These are phyloP conservation scores for Malassezia sympodialis DNA, from an alignment of 1,284 basidiomycete genomes.

Conservation along the genomic window DNA sequence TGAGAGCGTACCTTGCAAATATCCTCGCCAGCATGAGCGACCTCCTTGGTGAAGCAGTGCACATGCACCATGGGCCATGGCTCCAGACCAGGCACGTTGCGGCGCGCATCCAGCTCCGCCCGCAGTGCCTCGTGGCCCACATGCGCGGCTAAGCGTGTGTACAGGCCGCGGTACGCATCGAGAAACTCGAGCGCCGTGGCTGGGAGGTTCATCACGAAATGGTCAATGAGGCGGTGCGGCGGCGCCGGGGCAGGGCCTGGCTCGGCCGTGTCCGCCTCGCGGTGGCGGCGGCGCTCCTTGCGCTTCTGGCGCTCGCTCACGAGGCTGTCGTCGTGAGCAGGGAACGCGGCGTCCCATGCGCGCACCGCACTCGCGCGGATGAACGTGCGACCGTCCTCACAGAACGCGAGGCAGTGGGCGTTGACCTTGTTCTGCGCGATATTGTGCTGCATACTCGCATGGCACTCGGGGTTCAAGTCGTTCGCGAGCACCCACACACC, in stretches of 20 bases:
- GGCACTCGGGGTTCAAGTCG: slow-evolving; percentile 82
- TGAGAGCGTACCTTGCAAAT: slow-evolving; percentile 16
- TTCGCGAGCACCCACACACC: slow-evolving; percentile 70
- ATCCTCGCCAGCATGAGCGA: slow-evolving; percentile 30
- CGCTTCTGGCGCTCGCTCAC: slow-evolving; percentile 14
- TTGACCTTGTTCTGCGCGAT: slow-evolving; percentile 30
- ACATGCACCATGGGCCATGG: slow-evolving; percentile 79
- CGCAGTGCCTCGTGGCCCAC: slow-evolving; percentile 48
- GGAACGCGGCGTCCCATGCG: slow-evolving; percentile 26
- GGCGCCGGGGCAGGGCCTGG: background rate
- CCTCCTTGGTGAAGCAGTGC: slow-evolving; percentile 85
- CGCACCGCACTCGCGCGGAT: slow-evolving; percentile 20
- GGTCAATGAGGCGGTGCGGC: slow-evolving; percentile 50
- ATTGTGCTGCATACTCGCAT: slow-evolving; percentile 58
- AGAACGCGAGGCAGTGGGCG: slow-evolving; percentile 18
- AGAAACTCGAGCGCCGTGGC: slow-evolving; percentile 82
- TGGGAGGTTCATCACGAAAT: slow-evolving; percentile 96
- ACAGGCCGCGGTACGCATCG: slow-evolving; percentile 70
- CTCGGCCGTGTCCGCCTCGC: slow-evolving; percentile 12
- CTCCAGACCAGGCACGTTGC: slow-evolving; percentile 9
- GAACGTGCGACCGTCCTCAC: slow-evolving; percentile 36
- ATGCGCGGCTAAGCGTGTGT: slow-evolving; percentile 50
- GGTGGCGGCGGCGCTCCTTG: background rate
- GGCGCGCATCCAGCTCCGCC: slow-evolving; percentile 15
- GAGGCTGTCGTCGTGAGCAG: slow-evolving; percentile 11